Percentiles rank a stretch among this genome's conserved stretches.
These are phyloP conservation scores for Hypsizygus ulmarius DNA, from an alignment of 1,284 basidiomycete genomes.

Conservation along the genomic window DNA sequence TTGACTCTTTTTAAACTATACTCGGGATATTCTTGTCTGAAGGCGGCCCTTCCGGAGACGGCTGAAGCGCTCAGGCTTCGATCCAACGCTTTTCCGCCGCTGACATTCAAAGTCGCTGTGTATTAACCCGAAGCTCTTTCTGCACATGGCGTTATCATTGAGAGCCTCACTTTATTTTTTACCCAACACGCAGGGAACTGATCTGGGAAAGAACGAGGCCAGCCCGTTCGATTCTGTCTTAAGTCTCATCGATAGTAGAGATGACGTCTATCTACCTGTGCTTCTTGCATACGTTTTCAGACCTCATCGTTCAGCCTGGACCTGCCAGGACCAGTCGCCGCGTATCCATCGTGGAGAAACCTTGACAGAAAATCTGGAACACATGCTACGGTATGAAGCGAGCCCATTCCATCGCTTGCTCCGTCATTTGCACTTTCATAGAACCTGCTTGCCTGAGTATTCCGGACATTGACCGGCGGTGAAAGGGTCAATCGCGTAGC, in stretches of 20 bases:
- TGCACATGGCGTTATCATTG: slow-evolving; percentile 6
- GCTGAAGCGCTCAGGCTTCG: neutral
- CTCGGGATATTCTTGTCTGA: neutral
- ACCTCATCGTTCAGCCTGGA: too few species aligned
- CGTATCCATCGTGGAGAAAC: too few species aligned
- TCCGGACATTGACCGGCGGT: slow-evolving; percentile 14
- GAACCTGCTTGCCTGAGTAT: neutral
- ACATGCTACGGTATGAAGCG: neutral
- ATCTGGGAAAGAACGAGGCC: slow-evolving; percentile 7
- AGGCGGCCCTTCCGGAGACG: neutral
- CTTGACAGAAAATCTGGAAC: neutral
- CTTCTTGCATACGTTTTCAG: neutral
- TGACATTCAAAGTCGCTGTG: slow-evolving; percentile 5
- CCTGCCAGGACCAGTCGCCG: too few species aligned
- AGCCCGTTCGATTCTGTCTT: slow-evolving; percentile 2
- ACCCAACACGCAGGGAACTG: slow-evolving; percentile 15
- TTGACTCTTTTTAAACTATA: slow-evolving; percentile 9
- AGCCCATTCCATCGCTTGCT: neutral
- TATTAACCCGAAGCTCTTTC: neutral
- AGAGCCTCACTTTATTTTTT: slow-evolving; percentile 7
- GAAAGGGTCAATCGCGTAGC: neutral
- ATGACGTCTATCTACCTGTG: neutral
- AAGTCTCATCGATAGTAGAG: slow-evolving; percentile 12
- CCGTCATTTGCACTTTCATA: neutral
- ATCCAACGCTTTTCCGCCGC: neutral